These are phyloP conservation scores for Thermochaetoides thermophila DNA, from an alignment of 495 filamentous ascomycete species.

Conservation along the genomic window DNA sequence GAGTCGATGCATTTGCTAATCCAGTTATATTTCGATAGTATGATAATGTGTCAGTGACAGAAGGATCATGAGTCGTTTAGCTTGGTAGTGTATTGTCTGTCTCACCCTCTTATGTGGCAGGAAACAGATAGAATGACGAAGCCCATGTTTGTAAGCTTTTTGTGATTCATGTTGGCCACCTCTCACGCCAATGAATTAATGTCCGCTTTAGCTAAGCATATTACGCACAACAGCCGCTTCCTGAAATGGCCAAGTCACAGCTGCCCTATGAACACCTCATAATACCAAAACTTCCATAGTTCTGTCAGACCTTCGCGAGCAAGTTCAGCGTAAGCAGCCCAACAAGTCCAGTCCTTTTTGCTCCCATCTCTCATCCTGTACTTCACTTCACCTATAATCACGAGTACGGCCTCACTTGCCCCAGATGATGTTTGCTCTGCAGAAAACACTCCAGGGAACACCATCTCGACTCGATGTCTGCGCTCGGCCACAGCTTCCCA, in stretches of 20 bases:
- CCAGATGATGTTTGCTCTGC: not conserved
- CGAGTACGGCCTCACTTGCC: slow-evolving; percentile 14
- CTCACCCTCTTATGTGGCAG: no score
- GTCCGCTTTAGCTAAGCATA: not conserved
- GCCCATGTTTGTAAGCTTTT: no score
- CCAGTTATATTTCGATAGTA: no score
- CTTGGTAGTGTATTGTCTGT: no score
- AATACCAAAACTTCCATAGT: slow-evolving; percentile 11
- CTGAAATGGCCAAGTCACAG: not conserved
- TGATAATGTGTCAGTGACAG: no score
- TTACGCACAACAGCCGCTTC: not conserved
- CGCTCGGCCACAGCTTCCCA: slow-evolving; percentile 17
- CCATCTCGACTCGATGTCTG: slow-evolving; percentile 17
- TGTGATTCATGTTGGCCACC: no score
- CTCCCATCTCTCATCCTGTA: slow-evolving; percentile 8
- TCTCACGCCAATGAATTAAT: not conserved
- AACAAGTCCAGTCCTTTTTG: slow-evolving; percentile 4
- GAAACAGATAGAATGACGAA: no score
- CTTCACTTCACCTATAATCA: slow-evolving; percentile 19
- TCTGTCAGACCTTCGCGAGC: slow-evolving; percentile 5
- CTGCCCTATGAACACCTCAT: slow-evolving; percentile 20
- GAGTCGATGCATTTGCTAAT: no score
- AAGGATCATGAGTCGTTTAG: no score
- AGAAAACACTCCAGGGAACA: slow-evolving; percentile 19
- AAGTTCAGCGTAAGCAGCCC: slow-evolving; percentile 13